phyloP scores from a whole-genome alignment of 805 yeast species.

The Saturnispora ahearnii region DNA sequence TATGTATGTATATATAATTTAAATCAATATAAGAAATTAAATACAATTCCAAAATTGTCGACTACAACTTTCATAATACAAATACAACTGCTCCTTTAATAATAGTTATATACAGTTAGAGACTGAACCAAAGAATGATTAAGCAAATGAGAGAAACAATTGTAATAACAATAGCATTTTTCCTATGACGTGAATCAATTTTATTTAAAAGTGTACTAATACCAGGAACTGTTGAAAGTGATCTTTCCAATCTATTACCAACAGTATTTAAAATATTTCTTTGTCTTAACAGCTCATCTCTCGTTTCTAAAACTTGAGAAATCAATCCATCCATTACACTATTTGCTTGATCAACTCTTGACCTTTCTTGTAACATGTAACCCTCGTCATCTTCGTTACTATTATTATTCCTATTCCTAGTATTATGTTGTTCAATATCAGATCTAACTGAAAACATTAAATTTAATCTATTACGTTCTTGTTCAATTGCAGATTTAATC shows the following conservation, averaged over 20 bases:
- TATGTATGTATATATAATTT: too few species aligned
- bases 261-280: constrained; percentile 54
- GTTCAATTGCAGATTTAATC: constrained; percentile 35
- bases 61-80: neutral
- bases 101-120: constrained; percentile 3
- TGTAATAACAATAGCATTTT: constrained; percentile 82
- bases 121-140: constrained; percentile 41
- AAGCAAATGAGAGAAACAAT: constrained; percentile 64
- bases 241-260: constrained; percentile 49
- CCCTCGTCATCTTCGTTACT: constrained; percentile 16
- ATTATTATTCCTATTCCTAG: constrained; percentile 23
- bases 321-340: constrained; percentile 70
- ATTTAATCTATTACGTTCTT: constrained; percentile 71
- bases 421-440: constrained; percentile 65
- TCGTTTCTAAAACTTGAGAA: constrained; percentile 78
- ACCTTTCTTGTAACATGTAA: constrained; percentile 70
- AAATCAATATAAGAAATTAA: too few species aligned
- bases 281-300: constrained; percentile 77
- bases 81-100: neutral
- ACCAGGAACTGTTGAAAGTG: constrained; percentile 73
- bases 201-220: constrained; percentile 62
- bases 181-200: constrained; percentile 80
- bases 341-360: constrained; percentile 64
- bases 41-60: neutral
- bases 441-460: constrained; percentile 65